Base-by-base conservation (phyloP, 768 basidiomycete genomes). In the Boletus huronensis region DNA sequence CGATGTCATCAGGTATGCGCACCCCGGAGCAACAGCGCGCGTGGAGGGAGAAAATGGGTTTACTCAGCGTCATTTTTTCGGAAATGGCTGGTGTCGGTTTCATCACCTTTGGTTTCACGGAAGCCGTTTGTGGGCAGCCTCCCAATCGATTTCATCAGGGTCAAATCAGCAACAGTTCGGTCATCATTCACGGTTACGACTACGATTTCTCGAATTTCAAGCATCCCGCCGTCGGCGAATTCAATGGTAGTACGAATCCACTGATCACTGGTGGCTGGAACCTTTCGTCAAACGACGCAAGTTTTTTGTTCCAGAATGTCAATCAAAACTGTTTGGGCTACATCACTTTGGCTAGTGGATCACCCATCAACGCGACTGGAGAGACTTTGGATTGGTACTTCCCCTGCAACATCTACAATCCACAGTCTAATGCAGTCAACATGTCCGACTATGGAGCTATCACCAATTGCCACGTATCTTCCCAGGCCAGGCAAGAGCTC, bases 1-100 rank as follows among this genome's bases (percentile, higher is more conserved):
- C 16, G 13, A 41, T 52, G 35, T 45, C 45, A 48, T 28, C 55
- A 94, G 93, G 95, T 51, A 88, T 97, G 60, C 81, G 82, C 51
- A 95, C 87, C 28, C 88, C 92, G 0, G 97, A 99, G 59, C 89
- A 88, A 61, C 94, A 97, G 70, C 84, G 93, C 46, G 97, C 97
- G 40, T 99, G 95, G 95, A 81, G 97, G 58, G 97, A 99, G 74
- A 99, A 99, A 77, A 93, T 98, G 72, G 97, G 96, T 8, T 81
- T 99, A 25, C 77, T 99, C 46, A 76, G 79, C 59, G 78, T 98
- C 70, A 92, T 96, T 65, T 68, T 81, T 16, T 5, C 72, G n/a
- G 80, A 94, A 58, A 97, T 98, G 95, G 89, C 90, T 17, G 82
- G 77, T 50, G 97, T 99, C 64, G 97, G 95, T 66, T 99, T 93